phyloP scores from a whole-genome alignment of 805 yeast species.

The Henningerozyma blattae region DNA sequence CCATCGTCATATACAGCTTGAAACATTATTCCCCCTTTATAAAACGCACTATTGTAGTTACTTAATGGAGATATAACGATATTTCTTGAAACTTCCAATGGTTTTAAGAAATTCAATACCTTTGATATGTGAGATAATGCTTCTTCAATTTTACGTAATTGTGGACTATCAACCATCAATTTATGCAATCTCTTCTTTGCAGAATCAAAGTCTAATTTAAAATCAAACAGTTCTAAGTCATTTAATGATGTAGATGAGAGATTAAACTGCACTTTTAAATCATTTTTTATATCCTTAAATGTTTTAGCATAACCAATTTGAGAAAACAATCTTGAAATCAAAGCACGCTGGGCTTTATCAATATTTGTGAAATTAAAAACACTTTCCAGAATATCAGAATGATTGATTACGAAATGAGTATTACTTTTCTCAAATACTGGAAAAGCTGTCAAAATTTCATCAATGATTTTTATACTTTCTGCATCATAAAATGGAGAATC shows the following conservation, averaged over 20 bases:
- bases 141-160: constrained; percentile 45
- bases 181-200: constrained; percentile 54
- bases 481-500: constrained; percentile 63
- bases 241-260: constrained; percentile 73
- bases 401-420: constrained; percentile 58
- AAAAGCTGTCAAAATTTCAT: constrained; percentile 53
- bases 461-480: constrained; percentile 72
- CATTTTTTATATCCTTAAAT: constrained; percentile 44
- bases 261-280: constrained; percentile 51
- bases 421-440: constrained; percentile 55
- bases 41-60: constrained; percentile 72
- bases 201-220: constrained; percentile 53
- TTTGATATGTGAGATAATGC: constrained; percentile 50
- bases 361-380: constrained; percentile 74
- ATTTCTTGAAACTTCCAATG: constrained; percentile 46
- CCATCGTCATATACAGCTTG: constrained; percentile 65
- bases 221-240: constrained; percentile 72
- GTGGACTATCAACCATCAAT: constrained; percentile 64
- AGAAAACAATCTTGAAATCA: constrained; percentile 61
- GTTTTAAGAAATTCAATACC: constrained; percentile 41
- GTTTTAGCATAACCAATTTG: constrained; percentile 62
- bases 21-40: constrained; percentile 76
- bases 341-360: constrained; percentile 57
- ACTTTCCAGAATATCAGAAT: constrained; percentile 64
- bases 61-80: constrained; percentile 69